These are phyloP conservation scores for Penicillium sp. DNA, from an alignment of 2,329 filamentous ascomycete genomes.

Conservation along the genomic window DNA sequence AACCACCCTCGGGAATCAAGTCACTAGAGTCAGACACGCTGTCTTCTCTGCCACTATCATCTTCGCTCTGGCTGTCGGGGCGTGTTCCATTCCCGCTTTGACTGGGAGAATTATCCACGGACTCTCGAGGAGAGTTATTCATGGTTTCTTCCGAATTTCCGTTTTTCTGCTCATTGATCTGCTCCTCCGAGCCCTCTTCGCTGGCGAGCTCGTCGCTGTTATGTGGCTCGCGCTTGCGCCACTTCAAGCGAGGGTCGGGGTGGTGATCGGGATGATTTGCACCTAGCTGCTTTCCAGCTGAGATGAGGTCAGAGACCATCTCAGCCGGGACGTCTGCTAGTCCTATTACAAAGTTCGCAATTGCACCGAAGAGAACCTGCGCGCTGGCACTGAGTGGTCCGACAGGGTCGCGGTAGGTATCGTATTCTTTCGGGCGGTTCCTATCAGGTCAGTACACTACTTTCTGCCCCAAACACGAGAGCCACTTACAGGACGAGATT, in stretches of 20 bases:
- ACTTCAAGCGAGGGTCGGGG: neutral
- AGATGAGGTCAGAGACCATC: conserved; percentile 48
- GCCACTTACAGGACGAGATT: conserved; percentile 68
- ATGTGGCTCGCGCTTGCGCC: neutral
- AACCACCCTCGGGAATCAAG: neutral
- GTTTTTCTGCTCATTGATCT: neutral
- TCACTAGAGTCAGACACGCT: neutral
- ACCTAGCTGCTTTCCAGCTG: conserved; percentile 46
- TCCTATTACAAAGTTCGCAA: conserved; percentile 76
- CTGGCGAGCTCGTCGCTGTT: conserved; percentile 4
- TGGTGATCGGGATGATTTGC: conserved; percentile 58
- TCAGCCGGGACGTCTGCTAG: conserved; percentile 69
- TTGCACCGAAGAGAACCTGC: conserved; percentile 75
- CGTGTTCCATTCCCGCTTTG: neutral
- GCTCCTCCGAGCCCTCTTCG: neutral
- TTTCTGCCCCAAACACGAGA: conserved; percentile 26
- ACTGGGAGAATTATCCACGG: neutral
- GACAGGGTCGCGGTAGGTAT: conserved; percentile 72
- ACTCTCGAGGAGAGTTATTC: neutral
- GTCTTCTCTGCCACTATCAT: neutral
- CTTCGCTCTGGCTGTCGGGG: neutral
- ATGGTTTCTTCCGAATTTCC: neutral
- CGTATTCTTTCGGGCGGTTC: conserved; percentile 64
- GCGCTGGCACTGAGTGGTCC: conserved; percentile 78
- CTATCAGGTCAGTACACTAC: conserved; percentile 28